These are phyloP conservation scores for Tricholoma matsutake DNA, from an alignment of 768 basidiomycete genomes.

Conservation along the genomic window DNA sequence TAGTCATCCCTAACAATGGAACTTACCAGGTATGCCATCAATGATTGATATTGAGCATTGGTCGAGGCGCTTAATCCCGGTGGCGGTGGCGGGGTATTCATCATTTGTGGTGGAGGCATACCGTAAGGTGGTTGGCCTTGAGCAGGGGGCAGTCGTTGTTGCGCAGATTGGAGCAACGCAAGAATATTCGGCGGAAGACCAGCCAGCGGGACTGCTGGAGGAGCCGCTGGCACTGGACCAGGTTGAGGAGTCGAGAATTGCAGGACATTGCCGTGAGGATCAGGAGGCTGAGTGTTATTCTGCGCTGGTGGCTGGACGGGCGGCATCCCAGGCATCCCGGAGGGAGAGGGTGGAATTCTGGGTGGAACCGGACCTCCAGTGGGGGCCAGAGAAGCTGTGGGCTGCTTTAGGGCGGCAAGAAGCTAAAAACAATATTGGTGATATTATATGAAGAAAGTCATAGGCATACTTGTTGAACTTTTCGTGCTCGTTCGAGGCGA, in stretches of 20 bases:
- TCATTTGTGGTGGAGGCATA: constrained; percentile 38
- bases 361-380: constrained; percentile 41
- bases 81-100: constrained; percentile 41
- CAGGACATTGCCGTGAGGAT: constrained; percentile 23
- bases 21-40: constrained; percentile 69
- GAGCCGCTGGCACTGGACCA: constrained; percentile 35
- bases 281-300: constrained; percentile 39
- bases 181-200: constrained; percentile 67
- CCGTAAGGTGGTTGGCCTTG: constrained; percentile 34
- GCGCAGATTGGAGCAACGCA: constrained; percentile 57
- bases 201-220: constrained; percentile 32
- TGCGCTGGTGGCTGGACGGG: constrained; percentile 34
- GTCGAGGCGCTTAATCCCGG: constrained; percentile 36
- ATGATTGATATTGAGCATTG: constrained; percentile 55
- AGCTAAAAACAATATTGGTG: not conserved
- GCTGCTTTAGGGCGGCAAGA: constrained; percentile 4
- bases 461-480: constrained; percentile 67
- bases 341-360: constrained; percentile 25
- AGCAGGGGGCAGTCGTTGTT: constrained; percentile 33
- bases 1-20: not conserved
- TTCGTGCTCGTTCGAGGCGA: constrained; percentile 83
- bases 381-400: constrained; percentile 37
- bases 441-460: not conserved
- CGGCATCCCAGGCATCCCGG: constrained; percentile 33
- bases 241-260: constrained; percentile 19